These are phyloP conservation scores for Onygenales sp. DNA, from an alignment of 2,329 filamentous ascomycete genomes.

Conservation along the genomic window DNA sequence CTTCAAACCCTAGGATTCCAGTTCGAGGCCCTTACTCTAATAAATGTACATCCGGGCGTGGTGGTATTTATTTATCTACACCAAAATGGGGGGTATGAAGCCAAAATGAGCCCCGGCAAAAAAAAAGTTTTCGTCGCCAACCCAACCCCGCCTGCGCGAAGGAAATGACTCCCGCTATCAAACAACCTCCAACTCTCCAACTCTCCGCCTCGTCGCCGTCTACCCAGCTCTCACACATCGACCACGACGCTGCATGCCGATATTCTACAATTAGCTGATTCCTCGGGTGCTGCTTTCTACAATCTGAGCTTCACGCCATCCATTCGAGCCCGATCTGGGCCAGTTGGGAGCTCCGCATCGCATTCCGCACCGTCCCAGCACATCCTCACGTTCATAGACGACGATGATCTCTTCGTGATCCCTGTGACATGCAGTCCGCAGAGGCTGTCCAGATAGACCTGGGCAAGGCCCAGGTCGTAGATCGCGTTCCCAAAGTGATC, in stretches of 20 bases:
- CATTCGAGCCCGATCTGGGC: no score
- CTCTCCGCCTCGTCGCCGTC: neutral
- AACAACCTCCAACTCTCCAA: neutral
- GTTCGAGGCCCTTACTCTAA: no score
- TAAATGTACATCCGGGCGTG: neutral
- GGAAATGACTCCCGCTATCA: neutral
- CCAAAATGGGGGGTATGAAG: neutral
- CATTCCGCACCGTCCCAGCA: no score
- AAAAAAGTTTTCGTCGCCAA: conserved; percentile 1
- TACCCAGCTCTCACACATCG: no score
- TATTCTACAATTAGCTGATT: no score
- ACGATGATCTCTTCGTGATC: conserved; percentile 30
- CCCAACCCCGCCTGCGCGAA: neutral
- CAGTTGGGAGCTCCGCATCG: neutral
- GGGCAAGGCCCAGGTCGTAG: conserved; percentile 78
- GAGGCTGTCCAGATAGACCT: conserved; percentile 38
- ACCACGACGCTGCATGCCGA: no score
- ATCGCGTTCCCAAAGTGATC: conserved; percentile 83
- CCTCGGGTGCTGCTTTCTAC: no score
- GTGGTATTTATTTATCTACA: no score
- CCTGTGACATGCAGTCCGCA: conserved; percentile 29
- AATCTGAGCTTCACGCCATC: no score
- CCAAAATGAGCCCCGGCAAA: neutral
- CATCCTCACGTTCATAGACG: conserved; percentile 1
- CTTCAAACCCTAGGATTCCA: no score